These are phyloP conservation scores for Ceratocystis destructans DNA, from an alignment of 2,329 filamentous ascomycete species.

Conservation along the genomic window DNA sequence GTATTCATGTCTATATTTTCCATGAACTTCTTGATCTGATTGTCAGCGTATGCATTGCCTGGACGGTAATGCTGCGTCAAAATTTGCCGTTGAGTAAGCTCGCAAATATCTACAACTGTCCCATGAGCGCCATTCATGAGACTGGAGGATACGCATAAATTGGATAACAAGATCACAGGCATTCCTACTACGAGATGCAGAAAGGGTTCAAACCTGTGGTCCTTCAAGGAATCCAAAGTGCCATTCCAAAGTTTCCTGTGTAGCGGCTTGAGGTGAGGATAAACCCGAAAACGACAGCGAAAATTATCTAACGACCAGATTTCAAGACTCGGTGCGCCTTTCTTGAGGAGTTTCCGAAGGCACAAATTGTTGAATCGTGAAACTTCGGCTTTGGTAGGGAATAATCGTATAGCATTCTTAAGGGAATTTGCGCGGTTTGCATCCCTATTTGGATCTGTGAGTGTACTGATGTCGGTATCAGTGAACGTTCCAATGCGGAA, in stretches of 20 bases:
- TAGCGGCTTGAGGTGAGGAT: neutral
- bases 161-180: neutral
- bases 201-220: neutral
- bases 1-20: neutral
- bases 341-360: neutral
- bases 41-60: too few relatives aligned
- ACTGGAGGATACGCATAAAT: neutral
- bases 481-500: neutral
- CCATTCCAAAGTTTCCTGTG: neutral
- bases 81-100: neutral
- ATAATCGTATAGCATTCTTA: neutral
- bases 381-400: neutral
- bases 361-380: neutral
- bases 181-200: neutral
- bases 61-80: too few relatives aligned
- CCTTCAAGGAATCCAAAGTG: neutral
- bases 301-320: neutral
- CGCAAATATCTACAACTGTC: neutral
- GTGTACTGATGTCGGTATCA: neutral
- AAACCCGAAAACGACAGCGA: neutral
- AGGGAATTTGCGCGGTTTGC: neutral
- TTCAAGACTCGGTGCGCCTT: neutral
- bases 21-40: neutral
- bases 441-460: neutral
- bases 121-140: slow-evolving; percentile 1